Conservation (phyloP, 768 basidiomycete species). For the Suillus ampliporus region DNA sequence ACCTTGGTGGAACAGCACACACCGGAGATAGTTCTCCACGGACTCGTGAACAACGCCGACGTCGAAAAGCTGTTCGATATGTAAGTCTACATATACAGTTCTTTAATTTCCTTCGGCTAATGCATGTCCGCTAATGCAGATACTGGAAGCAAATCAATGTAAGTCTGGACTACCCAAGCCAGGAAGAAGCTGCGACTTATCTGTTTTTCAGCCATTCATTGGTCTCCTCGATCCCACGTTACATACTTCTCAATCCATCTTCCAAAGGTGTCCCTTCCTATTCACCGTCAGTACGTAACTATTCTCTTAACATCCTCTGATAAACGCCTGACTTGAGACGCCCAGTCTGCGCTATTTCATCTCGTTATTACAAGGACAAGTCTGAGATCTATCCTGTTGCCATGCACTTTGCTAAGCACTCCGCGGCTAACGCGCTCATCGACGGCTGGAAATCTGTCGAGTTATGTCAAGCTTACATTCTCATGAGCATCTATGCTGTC, state of each 20-base stretch:
- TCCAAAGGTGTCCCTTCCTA: constrained; percentile 86
- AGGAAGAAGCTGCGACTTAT: constrained; percentile 9
- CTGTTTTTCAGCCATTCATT: constrained; percentile 55
- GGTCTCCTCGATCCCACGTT: constrained; percentile 81
- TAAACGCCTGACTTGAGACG: neutral
- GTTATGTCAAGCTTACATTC: constrained; percentile 88
- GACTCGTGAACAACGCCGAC: constrained; percentile 76
- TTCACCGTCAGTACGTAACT: constrained; percentile 78
- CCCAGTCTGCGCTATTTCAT: constrained; percentile 84
- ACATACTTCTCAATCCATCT: constrained; percentile 80
- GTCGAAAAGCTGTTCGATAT: constrained; percentile 86
- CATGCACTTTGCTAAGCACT: constrained; percentile 88
- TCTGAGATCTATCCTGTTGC: constrained; percentile 87
- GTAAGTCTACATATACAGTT: constrained; percentile 46
- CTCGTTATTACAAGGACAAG: constrained; percentile 78
- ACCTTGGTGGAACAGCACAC: constrained; percentile 77
- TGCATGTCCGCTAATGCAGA: constrained; percentile 41
- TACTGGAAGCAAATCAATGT: constrained; percentile 77
- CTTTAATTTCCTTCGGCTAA: constrained; percentile 2
- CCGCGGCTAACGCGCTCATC: constrained; percentile 80
- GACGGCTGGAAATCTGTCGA: constrained; percentile 88
- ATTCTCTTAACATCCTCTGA: neutral
- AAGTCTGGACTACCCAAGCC: constrained; percentile 24
- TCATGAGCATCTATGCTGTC: constrained; percentile 83
- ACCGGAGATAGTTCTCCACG: constrained; percentile 83